Evolutionary conservation across 2,329 filamentous ascomycete species (phyloP).

Genomic region (Emergomyces pasteurianus): DNA sequence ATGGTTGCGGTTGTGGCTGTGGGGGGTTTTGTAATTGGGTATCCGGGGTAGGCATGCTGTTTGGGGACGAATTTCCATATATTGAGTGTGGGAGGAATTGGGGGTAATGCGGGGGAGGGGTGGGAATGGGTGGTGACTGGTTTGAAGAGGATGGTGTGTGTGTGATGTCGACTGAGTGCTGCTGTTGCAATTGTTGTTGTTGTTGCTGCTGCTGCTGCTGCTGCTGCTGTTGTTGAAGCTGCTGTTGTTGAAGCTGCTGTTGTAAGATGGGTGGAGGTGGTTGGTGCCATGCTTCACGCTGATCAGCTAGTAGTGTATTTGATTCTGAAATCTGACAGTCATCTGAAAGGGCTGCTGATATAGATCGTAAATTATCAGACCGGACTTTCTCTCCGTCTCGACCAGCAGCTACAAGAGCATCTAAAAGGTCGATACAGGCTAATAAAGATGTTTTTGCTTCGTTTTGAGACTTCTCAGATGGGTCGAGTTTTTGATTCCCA

Average conservation of each 20-base stretch:
- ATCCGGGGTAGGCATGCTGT: background rate
- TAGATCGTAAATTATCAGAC: conserved; percentile 2
- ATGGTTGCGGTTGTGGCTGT: background rate
- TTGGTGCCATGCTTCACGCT: background rate
- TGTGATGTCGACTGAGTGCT: background rate
- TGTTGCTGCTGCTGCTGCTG: background rate
- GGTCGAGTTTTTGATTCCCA: background rate
- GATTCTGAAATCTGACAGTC: background rate
- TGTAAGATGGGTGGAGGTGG: background rate
- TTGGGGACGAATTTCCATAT: background rate
- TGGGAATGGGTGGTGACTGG: background rate
- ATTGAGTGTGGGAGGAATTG: background rate
- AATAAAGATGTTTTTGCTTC: background rate
- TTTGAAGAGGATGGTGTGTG: background rate
- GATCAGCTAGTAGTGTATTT: background rate
- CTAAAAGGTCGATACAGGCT: conserved; percentile 1
- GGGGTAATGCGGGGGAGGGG: background rate
- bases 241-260: background rate
- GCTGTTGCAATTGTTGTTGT: background rate
- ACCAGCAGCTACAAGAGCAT: conserved; percentile 2
- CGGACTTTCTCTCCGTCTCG: conserved; percentile 3
- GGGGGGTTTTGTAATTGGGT: background rate
- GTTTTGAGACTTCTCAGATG: background rate
- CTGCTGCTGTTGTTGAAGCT: background rate
- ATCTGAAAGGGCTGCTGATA: background rate